Evolutionary conservation across 352 stramenopile species (phyloP), one percentile per base, ranked within the genome.

Genomic region (Phytophthora hibernalis): DNA sequence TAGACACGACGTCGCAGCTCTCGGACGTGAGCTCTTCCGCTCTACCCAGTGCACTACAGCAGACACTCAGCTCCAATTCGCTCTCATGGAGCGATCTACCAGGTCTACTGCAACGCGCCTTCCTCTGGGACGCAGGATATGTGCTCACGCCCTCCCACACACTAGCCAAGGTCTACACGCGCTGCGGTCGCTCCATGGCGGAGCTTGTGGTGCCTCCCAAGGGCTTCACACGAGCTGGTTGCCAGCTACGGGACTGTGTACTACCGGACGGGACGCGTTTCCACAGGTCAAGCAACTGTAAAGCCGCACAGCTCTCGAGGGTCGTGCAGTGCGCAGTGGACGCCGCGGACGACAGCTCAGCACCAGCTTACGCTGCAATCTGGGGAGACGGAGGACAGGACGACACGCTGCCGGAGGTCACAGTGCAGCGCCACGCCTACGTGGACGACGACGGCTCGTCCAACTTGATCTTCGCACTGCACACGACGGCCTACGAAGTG

Each of bases 91-190:
- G 50, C 12, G 73, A 86, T 18, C 50, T 92, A 1, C 80, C 82
- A 1, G 81, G 83, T 0, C 56, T 92, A 1, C 61, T 91, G 2
- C 85, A 93, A 48, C 77, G 81, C 13, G 82, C 83, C 5, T 59
- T 93, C 38, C 64, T 93, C 5, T 93, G 85, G 83, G 81, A 93
- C 53, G 70, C 72, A 0, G 85, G 85, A 35, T 93, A 86, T 63
- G 82, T 76, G 18, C 55, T 90, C 12, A 78, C 80, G 4, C 55
- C 62, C 16, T 54, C 72, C 21, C 60, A 70, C 21, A 11, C 49
- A 9, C 58, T 92, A 24, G 49, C 67, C 33, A 76, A 68, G 30
- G 76, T 91, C n/a, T 87, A 85, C 54, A 91, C 84, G 37, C 80
- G 82, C 26, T 89, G 78, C 54, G 74, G 74, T 0, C 82, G 83